A percentile compares a stretch with the other conserved stretches of the same genome.
phyloP scores from a whole-genome alignment of 2,329 filamentous ascomycete species.

The Madurella fahalii region DNA sequence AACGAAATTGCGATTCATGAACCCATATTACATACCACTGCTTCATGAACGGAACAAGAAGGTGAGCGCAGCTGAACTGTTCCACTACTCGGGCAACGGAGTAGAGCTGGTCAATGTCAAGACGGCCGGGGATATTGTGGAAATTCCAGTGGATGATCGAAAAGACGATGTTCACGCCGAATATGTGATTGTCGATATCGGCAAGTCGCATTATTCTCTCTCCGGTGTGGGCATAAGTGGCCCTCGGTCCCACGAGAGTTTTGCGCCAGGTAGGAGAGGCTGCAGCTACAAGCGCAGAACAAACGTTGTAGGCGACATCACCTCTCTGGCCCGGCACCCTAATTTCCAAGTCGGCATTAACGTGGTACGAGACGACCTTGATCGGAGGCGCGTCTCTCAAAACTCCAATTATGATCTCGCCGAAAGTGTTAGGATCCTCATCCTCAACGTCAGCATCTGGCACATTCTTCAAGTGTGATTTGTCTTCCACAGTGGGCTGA shows the following conservation, averaged over 20 bases:
- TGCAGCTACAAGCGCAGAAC: conserved; percentile 16
- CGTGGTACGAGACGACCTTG: conserved; percentile 16
- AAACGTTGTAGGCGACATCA: conserved; percentile 17
- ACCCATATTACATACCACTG: conserved; percentile 10
- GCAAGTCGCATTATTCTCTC: conserved; percentile 4
- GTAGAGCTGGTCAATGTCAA: conserved; percentile 18
- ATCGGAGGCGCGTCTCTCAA: not conserved
- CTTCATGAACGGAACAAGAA: conserved; percentile 22
- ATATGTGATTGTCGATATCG: conserved; percentile 5
- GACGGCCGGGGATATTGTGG: conserved; percentile 19
- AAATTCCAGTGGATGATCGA: conserved; percentile 27
- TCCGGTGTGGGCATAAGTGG: conserved; percentile 1
- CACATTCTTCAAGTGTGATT: no score
- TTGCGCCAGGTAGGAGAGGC: conserved; percentile 17
- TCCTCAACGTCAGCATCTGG: no score
- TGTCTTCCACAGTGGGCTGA: no score
- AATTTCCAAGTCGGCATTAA: conserved; percentile 21
- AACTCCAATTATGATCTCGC: not conserved
- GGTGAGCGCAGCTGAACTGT: conserved; percentile 22
- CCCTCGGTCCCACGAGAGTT: not conserved
- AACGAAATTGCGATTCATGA: no score
- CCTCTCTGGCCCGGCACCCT: conserved; percentile 11
- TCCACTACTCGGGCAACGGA: conserved; percentile 20
- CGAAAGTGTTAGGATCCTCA: no score
- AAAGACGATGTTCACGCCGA: conserved; percentile 23